Evolutionary conservation across 495 filamentous ascomycete species (phyloP).

Genomic region (Hypoxylon rickii): DNA sequence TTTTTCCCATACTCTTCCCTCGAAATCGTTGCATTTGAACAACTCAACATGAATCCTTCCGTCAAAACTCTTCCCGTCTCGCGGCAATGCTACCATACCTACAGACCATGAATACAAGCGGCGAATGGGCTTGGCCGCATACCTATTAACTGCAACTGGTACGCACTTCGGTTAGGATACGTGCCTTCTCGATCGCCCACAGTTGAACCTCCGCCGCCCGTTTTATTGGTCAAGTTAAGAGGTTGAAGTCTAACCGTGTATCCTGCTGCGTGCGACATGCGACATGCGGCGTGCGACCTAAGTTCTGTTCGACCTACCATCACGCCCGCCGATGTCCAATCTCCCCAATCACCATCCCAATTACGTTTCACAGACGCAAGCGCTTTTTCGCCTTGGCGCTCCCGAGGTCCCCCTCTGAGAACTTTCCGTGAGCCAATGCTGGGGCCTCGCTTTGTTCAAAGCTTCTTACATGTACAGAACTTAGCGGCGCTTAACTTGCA

Average conservation of each 20-base stretch:
- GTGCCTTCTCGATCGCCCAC: constrained; percentile 23
- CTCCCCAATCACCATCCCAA: constrained; percentile 9
- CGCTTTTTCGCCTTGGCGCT: constrained; percentile 13
- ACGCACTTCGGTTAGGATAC: constrained; percentile 32
- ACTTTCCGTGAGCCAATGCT: too few species aligned
- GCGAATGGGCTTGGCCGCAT: constrained; percentile 34
- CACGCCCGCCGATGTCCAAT: constrained; percentile 19
- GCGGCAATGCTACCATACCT: constrained; percentile 34
- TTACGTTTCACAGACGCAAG: background rate
- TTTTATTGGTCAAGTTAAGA: constrained; percentile 21
- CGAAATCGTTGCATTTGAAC: constrained; percentile 12
- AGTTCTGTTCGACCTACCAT: constrained; percentile 18
- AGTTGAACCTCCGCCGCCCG: constrained; percentile 12
- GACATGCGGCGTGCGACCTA: constrained; percentile 27
- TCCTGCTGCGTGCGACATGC: too few species aligned
- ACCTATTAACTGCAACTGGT: constrained; percentile 21
- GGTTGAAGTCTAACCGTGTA: constrained; percentile 22
- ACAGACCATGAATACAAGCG: constrained; percentile 21
- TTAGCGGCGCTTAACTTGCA: constrained; percentile 33
- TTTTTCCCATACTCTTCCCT: background rate
- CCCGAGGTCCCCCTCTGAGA: constrained; percentile 19
- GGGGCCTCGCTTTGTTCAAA: constrained; percentile 12
- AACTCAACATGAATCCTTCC: constrained; percentile 29
- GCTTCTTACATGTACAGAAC: constrained; percentile 13
- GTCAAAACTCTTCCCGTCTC: constrained; percentile 21